phyloP scores from a whole-genome alignment of 2,329 filamentous ascomycete genomes.

The Cordyceps militaris region DNA sequence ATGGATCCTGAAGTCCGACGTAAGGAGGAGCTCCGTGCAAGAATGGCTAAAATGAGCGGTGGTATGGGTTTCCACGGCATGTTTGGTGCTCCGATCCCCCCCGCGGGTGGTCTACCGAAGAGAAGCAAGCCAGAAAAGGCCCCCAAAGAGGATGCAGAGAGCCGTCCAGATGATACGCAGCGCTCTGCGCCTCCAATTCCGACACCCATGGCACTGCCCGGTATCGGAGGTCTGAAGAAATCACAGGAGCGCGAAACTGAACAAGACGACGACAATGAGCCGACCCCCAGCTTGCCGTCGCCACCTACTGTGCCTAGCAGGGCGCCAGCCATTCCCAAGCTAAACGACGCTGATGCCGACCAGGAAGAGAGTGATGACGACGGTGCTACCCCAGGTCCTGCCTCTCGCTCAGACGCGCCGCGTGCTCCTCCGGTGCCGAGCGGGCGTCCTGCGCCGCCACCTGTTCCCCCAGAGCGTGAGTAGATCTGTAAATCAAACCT shows the following conservation, averaged over 20 bases:
- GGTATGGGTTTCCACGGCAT: constrained; percentile 96
- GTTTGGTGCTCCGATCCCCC: constrained; percentile 69
- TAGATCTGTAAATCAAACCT: constrained; percentile 17
- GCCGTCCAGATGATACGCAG: constrained; percentile 33
- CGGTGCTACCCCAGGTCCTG: constrained; percentile 28
- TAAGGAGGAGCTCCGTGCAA: constrained; percentile 79
- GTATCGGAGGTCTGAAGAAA: constrained; percentile 56
- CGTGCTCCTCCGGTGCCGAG: constrained; percentile 41
- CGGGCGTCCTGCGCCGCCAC: constrained; percentile 48
- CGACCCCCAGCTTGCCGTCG: constrained; percentile 27
- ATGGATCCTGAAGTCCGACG: constrained; percentile 80
- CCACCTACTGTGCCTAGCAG: constrained; percentile 24
- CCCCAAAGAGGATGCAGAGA: constrained; percentile 32
- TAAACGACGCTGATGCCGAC: constrained; percentile 16
- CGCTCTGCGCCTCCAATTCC: constrained; percentile 48
- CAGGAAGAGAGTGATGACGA: constrained; percentile 26
- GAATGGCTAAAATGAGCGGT: constrained; percentile 98
- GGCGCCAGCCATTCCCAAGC: constrained; percentile 23
- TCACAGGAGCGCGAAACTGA: constrained; percentile 28
- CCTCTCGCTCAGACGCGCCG: constrained; percentile 20
- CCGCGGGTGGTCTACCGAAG: constrained; percentile 53
- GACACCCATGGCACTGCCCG: constrained; percentile 60
- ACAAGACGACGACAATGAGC: constrained; percentile 27
- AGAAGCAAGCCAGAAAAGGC: constrained; percentile 30
- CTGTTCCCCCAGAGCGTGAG: constrained; percentile 56